Evolutionary conservation across 495 filamentous ascomycete species (phyloP).

Genomic region (Neurospora sp.): DNA sequence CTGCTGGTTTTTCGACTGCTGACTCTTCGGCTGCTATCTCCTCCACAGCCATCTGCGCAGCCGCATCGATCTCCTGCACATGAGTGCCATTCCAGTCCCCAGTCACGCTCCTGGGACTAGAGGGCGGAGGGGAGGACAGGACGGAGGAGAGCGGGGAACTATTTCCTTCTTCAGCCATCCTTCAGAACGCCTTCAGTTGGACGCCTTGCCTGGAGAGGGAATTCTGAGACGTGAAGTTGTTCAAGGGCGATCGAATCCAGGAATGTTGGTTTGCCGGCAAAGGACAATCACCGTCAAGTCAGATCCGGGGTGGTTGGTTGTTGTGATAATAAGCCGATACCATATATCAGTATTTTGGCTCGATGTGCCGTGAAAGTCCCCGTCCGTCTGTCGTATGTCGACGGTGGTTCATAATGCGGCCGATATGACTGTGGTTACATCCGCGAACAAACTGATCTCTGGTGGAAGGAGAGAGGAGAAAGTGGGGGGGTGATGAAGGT

Average conservation of each 20-base stretch:
- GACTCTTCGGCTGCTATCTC: not conserved
- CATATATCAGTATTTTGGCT: no score
- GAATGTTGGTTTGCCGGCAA: not conserved
- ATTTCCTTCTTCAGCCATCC: not conserved
- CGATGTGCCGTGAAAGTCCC: not conserved
- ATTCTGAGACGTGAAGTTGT: not conserved
- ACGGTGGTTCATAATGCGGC: not conserved
- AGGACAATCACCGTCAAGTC: not conserved
- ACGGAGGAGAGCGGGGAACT: not conserved
- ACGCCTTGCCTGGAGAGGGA: not conserved
- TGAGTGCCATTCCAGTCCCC: not conserved
- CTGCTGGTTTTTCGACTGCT: not conserved
- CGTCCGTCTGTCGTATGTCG: not conserved
- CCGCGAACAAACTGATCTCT: not conserved
- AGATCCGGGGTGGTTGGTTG: not conserved
- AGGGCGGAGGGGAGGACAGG: not conserved
- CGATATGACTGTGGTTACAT: not conserved
- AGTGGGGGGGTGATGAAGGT: not conserved
- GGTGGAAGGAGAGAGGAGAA: not conserved
- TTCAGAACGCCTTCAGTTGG: not conserved
- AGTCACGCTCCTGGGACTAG: not conserved
- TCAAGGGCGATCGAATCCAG: not conserved
- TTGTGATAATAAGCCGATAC: not conserved
- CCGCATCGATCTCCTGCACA: not conserved
- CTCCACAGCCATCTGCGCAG: not conserved